These are phyloP conservation scores for Zymoseptoria crescenta DNA, from an alignment of 2,329 filamentous ascomycete species.

Conservation along the genomic window DNA sequence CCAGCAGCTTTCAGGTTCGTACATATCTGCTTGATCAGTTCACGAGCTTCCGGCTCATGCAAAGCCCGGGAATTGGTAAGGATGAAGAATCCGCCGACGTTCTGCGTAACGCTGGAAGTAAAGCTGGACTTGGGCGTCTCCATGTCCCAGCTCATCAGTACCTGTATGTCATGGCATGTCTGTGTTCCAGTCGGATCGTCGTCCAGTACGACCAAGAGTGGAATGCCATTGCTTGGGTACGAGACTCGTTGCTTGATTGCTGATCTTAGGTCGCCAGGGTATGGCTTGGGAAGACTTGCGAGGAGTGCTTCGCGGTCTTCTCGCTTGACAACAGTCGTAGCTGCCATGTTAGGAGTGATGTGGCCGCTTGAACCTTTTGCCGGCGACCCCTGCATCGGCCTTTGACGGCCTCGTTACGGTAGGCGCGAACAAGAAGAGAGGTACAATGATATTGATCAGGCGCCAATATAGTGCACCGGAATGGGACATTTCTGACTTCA, in stretches of 20 bases:
- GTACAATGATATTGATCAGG: too few relatives aligned
- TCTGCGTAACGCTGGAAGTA: conserved; percentile 11
- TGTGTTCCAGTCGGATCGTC: conserved; percentile 46
- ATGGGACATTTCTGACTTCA: too few relatives aligned
- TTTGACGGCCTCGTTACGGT: not conserved
- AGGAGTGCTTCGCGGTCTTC: conserved; percentile 6
- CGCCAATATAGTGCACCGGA: too few relatives aligned
- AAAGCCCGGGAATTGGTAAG: conserved; percentile 53
- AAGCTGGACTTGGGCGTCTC: conserved; percentile 41
- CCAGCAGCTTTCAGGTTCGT: conserved; percentile 42
- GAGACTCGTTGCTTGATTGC: conserved; percentile 7
- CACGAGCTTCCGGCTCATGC: conserved; percentile 40
- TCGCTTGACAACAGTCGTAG: not conserved
- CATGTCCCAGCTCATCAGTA: conserved; percentile 48
- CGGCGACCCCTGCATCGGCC: not conserved
- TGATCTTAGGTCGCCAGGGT: conserved; percentile 2
- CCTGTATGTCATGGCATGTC: conserved; percentile 51
- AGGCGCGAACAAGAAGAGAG: too few relatives aligned
- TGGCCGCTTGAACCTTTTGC: not conserved
- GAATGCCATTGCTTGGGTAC: conserved; percentile 1
- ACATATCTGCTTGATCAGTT: conserved; percentile 46
- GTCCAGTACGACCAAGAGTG: conserved; percentile 8
- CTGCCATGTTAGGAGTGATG: not conserved
- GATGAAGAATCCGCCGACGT: conserved; percentile 49
- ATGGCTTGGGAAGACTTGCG: conserved; percentile 5